Evolutionary conservation across 306 rosid genomes (phyloP).

Genomic region (Pterocarpus macrocarpus): DNA sequence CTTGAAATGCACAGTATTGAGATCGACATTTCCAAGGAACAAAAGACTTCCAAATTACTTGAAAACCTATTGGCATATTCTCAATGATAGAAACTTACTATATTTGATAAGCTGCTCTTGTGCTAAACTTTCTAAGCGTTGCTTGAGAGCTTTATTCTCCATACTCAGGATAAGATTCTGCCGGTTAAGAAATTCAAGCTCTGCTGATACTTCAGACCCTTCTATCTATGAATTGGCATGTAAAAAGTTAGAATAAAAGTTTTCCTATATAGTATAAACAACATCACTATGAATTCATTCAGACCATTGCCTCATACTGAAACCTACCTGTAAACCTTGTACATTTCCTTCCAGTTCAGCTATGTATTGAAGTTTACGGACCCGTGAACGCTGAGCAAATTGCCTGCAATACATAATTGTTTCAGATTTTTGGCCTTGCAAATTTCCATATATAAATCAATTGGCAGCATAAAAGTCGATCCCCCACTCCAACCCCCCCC

Average conservation of each 20-base stretch:
- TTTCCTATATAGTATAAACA: constrained; percentile 17
- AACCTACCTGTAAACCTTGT: constrained; percentile 89
- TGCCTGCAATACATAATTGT: constrained; percentile 69
- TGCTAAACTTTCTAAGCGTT: constrained; percentile 88
- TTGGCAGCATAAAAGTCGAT: background rate
- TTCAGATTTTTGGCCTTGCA: constrained; percentile 30
- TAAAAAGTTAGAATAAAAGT: constrained; percentile 41
- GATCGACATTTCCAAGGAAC: constrained; percentile 20
- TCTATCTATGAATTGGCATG: constrained; percentile 68
- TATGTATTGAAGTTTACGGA: constrained; percentile 96
- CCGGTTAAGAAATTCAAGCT: constrained; percentile 94
- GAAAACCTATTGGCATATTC: constrained; percentile 12
- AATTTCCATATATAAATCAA: constrained; percentile 6
- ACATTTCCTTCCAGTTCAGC: constrained; percentile 98
- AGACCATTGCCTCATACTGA: constrained; percentile 38
- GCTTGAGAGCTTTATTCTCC: constrained; percentile 98
- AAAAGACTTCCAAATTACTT: constrained; percentile 3
- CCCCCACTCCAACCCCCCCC: background rate
- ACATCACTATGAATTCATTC: constrained; percentile 22
- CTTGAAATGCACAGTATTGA: constrained; percentile 21
- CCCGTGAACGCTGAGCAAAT: constrained; percentile 99
- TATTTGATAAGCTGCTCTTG: constrained; percentile 97
- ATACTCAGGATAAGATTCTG: constrained; percentile 88
- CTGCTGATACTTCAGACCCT: constrained; percentile 94
- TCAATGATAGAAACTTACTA: constrained; percentile 63